Conservation (phyloP, 768 basidiomycete species). For the Steccherinum ochraceum region DNA sequence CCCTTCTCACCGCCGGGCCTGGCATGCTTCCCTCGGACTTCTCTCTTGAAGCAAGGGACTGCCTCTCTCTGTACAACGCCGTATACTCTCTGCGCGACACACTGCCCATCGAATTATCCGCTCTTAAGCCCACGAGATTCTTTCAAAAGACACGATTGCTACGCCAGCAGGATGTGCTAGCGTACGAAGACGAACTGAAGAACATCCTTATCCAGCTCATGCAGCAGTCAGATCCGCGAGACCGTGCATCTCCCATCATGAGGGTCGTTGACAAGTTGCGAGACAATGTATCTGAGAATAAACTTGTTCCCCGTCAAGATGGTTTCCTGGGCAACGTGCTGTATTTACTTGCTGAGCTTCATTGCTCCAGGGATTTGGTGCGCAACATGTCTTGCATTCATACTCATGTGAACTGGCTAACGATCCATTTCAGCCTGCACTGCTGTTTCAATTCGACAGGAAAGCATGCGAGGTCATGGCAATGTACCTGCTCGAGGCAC, state of each 20-base stretch:
- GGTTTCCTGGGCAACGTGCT: conserved; percentile 40
- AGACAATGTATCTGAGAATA: conserved; percentile 28
- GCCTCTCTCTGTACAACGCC: conserved; percentile 43
- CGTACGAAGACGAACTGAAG: conserved; percentile 53
- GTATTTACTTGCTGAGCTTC: conserved; percentile 49
- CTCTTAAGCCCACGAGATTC: conserved; percentile 37
- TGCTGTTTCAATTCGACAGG: conserved; percentile 65
- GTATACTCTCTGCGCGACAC: conserved; percentile 21
- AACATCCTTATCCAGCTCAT: conserved; percentile 31
- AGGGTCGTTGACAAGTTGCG: conserved; percentile 34
- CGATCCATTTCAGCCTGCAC: conserved; percentile 42
- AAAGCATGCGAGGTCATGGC: conserved; percentile 52
- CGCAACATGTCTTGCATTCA: conserved; percentile 18
- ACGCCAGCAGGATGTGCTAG: conserved; percentile 53
- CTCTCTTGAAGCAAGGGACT: conserved; percentile 54
- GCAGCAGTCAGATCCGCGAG: conserved; percentile 27
- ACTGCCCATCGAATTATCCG: conserved; percentile 20
- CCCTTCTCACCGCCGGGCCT: conserved; percentile 48
- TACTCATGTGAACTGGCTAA: not conserved
- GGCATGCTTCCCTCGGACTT: conserved; percentile 53
- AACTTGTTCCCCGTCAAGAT: conserved; percentile 24
- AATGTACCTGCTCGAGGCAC: conserved; percentile 23
- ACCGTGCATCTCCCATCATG: conserved; percentile 27
- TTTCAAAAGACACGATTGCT: conserved; percentile 37
- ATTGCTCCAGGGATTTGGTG: conserved; percentile 48